These are phyloP conservation scores for Fusarium paranaense DNA, from an alignment of 2,329 filamentous ascomycete species.

Conservation along the genomic window DNA sequence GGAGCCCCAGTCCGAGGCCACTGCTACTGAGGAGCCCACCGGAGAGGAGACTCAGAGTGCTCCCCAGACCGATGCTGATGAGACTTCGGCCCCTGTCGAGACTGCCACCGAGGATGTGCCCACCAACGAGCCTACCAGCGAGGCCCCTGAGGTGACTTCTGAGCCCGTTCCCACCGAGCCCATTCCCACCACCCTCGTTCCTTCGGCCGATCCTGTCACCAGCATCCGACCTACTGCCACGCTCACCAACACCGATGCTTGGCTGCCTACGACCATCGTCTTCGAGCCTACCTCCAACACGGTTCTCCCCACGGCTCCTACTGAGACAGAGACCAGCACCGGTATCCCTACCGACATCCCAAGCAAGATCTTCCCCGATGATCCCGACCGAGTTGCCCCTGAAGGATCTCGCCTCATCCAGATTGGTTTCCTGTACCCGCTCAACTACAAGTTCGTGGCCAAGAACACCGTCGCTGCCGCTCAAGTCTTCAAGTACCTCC, in stretches of 20 bases:
- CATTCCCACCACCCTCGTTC: conserved; percentile 34
- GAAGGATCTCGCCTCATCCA: conserved; percentile 79
- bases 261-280: conserved; percentile 72
- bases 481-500: conserved; percentile 87
- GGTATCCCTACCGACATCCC: conserved; percentile 76
- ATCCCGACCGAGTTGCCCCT: conserved; percentile 64
- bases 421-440: conserved; percentile 82
- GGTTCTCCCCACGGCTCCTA: conserved; percentile 43
- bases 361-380: conserved; percentile 78
- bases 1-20: conserved; percentile 27
- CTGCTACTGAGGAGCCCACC: conserved; percentile 25
- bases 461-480: conserved; percentile 76
- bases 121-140: conserved; percentile 23
- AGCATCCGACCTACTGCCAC: conserved; percentile 58
- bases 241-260: conserved; percentile 57
- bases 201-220: conserved; percentile 47
- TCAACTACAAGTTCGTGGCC: conserved; percentile 89
- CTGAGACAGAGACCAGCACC: conserved; percentile 58
- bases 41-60: conserved; percentile 9
- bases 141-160: conserved; percentile 13
- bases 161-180: conserved; percentile 3
- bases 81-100: conserved; percentile 7
- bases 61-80: conserved; percentile 1
- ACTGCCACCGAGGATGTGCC: conserved; percentile 12
- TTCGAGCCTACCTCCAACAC: conserved; percentile 58